phyloP scores from a whole-genome alignment of 192 early-diverging fungal species.

The Coemansia sp. region DNA sequence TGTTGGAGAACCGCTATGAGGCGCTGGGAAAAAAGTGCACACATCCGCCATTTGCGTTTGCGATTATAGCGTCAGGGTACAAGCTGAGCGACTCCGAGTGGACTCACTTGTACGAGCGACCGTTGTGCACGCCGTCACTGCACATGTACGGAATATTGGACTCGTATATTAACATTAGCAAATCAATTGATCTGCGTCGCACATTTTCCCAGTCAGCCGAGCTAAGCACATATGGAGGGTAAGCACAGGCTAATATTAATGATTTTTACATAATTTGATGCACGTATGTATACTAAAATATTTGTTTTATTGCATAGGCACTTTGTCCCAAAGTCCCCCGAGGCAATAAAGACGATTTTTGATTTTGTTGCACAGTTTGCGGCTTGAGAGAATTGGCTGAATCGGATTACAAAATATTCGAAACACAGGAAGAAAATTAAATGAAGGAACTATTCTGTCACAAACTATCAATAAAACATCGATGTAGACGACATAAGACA shows the following conservation, averaged over 20 bases:
- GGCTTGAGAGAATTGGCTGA: neutral
- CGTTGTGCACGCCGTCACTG: constrained; percentile 39
- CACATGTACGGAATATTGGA: constrained; percentile 50
- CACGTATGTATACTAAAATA: neutral
- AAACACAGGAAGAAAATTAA: too few relatives aligned
- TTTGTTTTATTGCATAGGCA: constrained; percentile 16
- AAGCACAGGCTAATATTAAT: constrained; percentile 6
- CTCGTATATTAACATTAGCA: constrained; percentile 32
- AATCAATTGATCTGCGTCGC: constrained; percentile 31
- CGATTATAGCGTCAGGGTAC: constrained; percentile 44
- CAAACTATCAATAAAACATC: too few relatives aligned
- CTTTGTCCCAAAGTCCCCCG: constrained; percentile 31
- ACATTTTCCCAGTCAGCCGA: constrained; percentile 21
- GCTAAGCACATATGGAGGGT: constrained; percentile 36
- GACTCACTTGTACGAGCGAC: constrained; percentile 28
- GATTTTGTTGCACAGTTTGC: constrained; percentile 30
- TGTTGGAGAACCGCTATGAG: constrained; percentile 25
- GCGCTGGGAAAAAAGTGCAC: neutral
- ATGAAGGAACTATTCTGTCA: too few relatives aligned
- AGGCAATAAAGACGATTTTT: constrained; percentile 18
- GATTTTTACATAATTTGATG: too few relatives aligned
- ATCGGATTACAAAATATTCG: neutral
- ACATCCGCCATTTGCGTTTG: constrained; percentile 39
- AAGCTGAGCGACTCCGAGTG: constrained; percentile 35
- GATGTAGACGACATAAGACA: too few relatives aligned